Conservation (phyloP, 2,329 filamentous ascomycete species). For the Curvularia sp. region DNA sequence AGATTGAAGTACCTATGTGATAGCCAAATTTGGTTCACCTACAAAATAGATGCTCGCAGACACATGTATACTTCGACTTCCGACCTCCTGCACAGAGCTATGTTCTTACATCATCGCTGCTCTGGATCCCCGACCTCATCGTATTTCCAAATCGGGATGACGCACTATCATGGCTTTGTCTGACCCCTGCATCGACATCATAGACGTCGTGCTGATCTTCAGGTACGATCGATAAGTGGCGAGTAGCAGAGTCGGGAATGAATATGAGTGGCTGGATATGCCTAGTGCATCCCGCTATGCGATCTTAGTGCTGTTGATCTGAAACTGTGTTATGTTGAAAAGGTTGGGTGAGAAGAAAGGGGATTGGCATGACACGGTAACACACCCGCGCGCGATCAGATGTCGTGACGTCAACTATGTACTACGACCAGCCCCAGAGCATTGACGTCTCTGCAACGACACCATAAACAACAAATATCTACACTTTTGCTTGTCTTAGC, state of each 20-base stretch:
- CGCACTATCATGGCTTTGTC: constrained; percentile 13
- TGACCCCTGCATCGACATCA: constrained; percentile 21
- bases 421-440: neutral
- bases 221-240: constrained; percentile 21
- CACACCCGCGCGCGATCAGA: constrained; percentile 1
- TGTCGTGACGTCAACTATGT: constrained; percentile 19
- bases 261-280: constrained; percentile 2
- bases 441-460: neutral
- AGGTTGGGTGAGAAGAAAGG: constrained; percentile 8
- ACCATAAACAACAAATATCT: neutral
- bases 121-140: constrained; percentile 5
- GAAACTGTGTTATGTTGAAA: constrained; percentile 5
- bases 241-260: neutral
- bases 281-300: neutral
- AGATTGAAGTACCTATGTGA: neutral
- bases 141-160: constrained; percentile 10
- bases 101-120: constrained; percentile 15
- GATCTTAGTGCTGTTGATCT: constrained; percentile 8
- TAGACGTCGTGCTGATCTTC: constrained; percentile 19
- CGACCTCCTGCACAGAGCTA: constrained; percentile 1
- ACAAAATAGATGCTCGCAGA: neutral
- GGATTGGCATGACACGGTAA: constrained; percentile 10
- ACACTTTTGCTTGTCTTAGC: neutral
- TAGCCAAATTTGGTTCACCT: neutral
- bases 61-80: constrained; percentile 2